These are phyloP conservation scores for Tagetes patula DNA, from an alignment of 129 eudicot species.

Conservation along the genomic window DNA sequence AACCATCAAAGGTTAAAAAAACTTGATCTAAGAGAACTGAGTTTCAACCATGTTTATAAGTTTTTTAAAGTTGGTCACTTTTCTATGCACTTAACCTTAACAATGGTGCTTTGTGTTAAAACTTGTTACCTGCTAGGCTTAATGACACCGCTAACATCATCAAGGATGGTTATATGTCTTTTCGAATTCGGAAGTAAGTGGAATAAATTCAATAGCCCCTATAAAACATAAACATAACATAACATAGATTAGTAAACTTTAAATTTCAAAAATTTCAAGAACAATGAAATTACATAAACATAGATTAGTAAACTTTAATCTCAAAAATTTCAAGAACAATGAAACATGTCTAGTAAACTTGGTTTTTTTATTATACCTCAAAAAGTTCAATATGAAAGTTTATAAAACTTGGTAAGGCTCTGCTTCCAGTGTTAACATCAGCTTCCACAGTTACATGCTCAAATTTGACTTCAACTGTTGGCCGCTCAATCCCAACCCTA, in stretches of 20 bases:
- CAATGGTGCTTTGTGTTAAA: slow-evolving; percentile 10
- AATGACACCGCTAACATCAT: slow-evolving; percentile 72
- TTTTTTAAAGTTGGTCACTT: background rate
- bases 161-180: slow-evolving; percentile 65
- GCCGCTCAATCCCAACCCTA: slow-evolving; percentile 85
- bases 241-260: no score
- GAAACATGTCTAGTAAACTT: background rate
- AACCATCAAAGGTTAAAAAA: background rate
- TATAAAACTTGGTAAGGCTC: slow-evolving; percentile 69
- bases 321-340: slow-evolving; percentile 3
- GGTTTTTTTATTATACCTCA: slow-evolving; percentile 44
- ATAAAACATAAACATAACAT: slow-evolving; percentile 19
- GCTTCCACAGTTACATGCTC: slow-evolving; percentile 69
- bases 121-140: slow-evolving; percentile 70
- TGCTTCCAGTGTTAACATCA: slow-evolving; percentile 71
- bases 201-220: slow-evolving; percentile 49
- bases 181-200: slow-evolving; percentile 59
- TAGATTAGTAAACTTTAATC: background rate
- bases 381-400: slow-evolving; percentile 49
- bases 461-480: slow-evolving; percentile 75
- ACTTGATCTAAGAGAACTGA: background rate
- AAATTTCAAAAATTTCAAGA: no score
- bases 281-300: background rate
- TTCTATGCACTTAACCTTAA: slow-evolving; percentile 5
- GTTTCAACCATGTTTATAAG: background rate